Evolutionary conservation across 2,329 filamentous ascomycete species (phyloP), one percentile per base, ranked within the genome.

Genomic region (Alternaria sp.): DNA sequence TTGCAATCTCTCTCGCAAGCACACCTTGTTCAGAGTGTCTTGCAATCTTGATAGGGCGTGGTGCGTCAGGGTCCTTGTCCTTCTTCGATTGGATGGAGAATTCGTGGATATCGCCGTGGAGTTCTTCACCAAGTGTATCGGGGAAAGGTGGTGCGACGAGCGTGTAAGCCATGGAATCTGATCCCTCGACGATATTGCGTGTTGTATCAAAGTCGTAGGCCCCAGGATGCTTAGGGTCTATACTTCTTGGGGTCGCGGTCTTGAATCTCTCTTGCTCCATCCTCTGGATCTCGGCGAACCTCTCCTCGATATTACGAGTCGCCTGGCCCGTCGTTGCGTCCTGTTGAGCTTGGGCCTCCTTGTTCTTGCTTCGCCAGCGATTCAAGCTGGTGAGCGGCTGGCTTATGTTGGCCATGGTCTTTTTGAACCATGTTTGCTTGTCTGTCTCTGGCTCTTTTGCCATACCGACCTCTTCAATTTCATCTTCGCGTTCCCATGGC

Each of bases 91-190:
- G 90, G 80, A 96, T 92, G 46, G 91, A 84, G 52, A 88, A 92
- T 72, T 68, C 59, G 41, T 59, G 57, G 31, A 69, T 63, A 86
- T 93, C 95, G 70, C 85, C 87, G 68, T 89, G 62, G 17, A 98
- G 83, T 82, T 98, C 94, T 76, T 97, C 88, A 65, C 96, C 84
- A 36, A 97, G 85, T n/a, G 79, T 80, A 29, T 83, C 79, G 5
- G 94, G 93, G 84, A 97, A 92, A 13, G 94, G 94, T 26, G 90
- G 85, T 14, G 85, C 82, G 28, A 93, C 81, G 24, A 98, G 82
- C 34, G 87, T 90, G 75, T 91, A 97, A 1, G 90, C 91, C 71
- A 83, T 63, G n/a, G 63, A 64, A 1, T 68, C 55, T 36, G 60
- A 50, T 37, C 87, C 84, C 72, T 96, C 91, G 57, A 92, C 90